Percentiles rank a stretch among this genome's conserved stretches.
Conservation (phyloP, 2,329 filamentous ascomycete genomes). For the Fusarium sp. region DNA sequence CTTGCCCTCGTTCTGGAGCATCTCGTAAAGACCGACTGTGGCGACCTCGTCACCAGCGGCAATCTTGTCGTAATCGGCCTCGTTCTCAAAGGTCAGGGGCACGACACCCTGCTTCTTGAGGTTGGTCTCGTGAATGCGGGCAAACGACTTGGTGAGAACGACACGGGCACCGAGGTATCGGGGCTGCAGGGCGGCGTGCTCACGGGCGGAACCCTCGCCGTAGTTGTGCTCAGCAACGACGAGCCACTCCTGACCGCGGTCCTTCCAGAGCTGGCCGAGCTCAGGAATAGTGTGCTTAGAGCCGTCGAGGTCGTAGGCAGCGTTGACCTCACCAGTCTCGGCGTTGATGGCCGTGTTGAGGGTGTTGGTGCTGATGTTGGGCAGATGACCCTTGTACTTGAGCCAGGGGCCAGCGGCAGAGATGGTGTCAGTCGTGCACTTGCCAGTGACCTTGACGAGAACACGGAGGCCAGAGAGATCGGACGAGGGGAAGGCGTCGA, state of each 20-base stretch:
- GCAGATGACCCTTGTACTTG: constrained; percentile 98
- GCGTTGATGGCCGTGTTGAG: constrained; percentile 95
- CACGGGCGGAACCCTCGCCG: constrained; percentile 88
- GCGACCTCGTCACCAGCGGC: constrained; percentile 84
- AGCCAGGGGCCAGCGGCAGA: constrained; percentile 95
- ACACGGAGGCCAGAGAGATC: constrained; percentile 86
- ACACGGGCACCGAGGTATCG: constrained; percentile 89
- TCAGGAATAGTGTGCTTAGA: constrained; percentile 83
- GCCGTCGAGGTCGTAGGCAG: constrained; percentile 88
- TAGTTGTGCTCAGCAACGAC: constrained; percentile 99
- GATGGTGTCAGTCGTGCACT: constrained; percentile 98
- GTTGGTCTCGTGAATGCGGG: constrained; percentile 94
- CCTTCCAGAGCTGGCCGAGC: constrained; percentile 86
- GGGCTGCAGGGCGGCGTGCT: constrained; percentile 91
- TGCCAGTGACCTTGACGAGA: constrained; percentile 94
- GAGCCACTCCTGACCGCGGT: constrained; percentile 82
- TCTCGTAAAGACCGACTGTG: constrained; percentile 86
- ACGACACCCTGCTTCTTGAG: constrained; percentile 98
- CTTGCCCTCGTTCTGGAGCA: constrained; percentile 81
- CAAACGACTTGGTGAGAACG: constrained; percentile 88
- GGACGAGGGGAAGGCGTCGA: constrained; percentile 80
- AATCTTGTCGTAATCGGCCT: constrained; percentile 88
- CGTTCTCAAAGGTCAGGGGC: constrained; percentile 89
- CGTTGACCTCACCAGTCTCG: constrained; percentile 92
- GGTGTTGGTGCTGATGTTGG: constrained; percentile 98